phyloP scores from a whole-genome alignment of 1,284 basidiomycete genomes.

The Sporisorium graminicola region DNA sequence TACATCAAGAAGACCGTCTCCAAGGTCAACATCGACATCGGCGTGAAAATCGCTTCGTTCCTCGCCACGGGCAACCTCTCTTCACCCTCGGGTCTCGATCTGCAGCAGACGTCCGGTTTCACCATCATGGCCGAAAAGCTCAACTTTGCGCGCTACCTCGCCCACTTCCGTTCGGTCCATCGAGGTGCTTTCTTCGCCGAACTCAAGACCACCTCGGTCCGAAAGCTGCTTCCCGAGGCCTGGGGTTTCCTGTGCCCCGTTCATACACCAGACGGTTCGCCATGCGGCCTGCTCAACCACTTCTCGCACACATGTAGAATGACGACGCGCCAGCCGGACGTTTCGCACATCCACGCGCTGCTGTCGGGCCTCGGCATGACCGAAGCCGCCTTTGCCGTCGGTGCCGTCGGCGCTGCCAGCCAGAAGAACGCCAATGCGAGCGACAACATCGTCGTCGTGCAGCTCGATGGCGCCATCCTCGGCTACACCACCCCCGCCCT shows the following conservation, averaged over 20 bases:
- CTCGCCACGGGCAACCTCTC: slow-evolving; percentile 96
- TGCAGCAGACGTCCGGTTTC: slow-evolving; percentile 97
- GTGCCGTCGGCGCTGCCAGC: slow-evolving; percentile 29
- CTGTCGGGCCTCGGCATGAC: slow-evolving; percentile 94
- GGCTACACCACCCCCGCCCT: slow-evolving; percentile 89
- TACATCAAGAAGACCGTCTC: slow-evolving; percentile 85
- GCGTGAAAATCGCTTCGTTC: slow-evolving; percentile 90
- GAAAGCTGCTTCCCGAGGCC: slow-evolving; percentile 95
- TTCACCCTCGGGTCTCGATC: slow-evolving; percentile 93
- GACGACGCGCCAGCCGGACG: slow-evolving; percentile 82
- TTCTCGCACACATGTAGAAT: slow-evolving; percentile 94
- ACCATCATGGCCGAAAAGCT: slow-evolving; percentile 99
- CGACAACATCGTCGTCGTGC: slow-evolving; percentile 82
- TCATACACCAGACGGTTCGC: slow-evolving; percentile 97
- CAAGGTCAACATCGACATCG: slow-evolving; percentile 91
- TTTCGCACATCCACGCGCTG: slow-evolving; percentile 83
- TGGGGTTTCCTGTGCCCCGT: slow-evolving; percentile 99
- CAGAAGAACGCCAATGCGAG: slow-evolving; percentile 78
- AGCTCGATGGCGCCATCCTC: slow-evolving; percentile 93
- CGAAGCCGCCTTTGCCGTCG: slow-evolving; percentile 73
- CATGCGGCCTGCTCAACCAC: slow-evolving; percentile 97
- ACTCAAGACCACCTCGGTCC: slow-evolving; percentile 96
- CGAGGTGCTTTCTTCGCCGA: slow-evolving; percentile 99
- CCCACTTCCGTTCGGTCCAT: slow-evolving; percentile 98
- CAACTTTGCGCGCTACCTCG: slow-evolving; percentile 98